phyloP scores from a whole-genome alignment of 805 yeast species.

The Geotrichum ghanense region DNA sequence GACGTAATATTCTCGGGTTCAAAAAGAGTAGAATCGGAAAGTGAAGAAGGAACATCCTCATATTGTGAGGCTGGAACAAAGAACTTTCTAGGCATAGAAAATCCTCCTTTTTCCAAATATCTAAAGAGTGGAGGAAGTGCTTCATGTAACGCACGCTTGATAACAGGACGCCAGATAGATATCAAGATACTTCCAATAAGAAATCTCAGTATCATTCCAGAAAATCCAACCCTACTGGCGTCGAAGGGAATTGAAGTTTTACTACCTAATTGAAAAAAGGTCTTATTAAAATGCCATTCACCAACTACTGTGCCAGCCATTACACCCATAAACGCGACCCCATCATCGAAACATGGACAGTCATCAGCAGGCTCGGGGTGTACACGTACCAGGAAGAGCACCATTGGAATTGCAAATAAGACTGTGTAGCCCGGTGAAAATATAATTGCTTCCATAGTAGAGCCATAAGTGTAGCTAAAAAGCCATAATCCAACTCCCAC shows the following conservation, averaged over 20 bases:
- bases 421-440: slow-evolving; percentile 3
- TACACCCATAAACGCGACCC: slow-evolving; percentile 88
- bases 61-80: slow-evolving; percentile 28
- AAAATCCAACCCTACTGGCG: slow-evolving; percentile 8
- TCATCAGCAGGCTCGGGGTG: slow-evolving; percentile 84
- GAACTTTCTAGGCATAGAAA: slow-evolving; percentile 29
- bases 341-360: slow-evolving; percentile 94
- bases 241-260: slow-evolving; percentile 12
- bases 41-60: slow-evolving; percentile 23
- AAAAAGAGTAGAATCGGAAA: slow-evolving; percentile 25
- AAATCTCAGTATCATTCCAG: slow-evolving; percentile 36
- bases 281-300: slow-evolving; percentile 35
- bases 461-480: slow-evolving; percentile 33
- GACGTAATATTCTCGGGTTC: slow-evolving; percentile 23
- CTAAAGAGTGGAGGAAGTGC: slow-evolving; percentile 51
- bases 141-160: slow-evolving; percentile 55
- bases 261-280: background rate
- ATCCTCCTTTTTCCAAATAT: slow-evolving; percentile 24
- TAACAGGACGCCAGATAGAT: slow-evolving; percentile 58
- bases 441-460: slow-evolving; percentile 35
- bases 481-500: slow-evolving; percentile 48
- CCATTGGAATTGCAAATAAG: slow-evolving; percentile 18
- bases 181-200: slow-evolving; percentile 52
- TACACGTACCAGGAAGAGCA: slow-evolving; percentile 41
- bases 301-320: slow-evolving; percentile 63